Evolutionary conservation across 2,329 filamentous ascomycete genomes (phyloP).

Genomic region (Boeremia lycopersici): DNA sequence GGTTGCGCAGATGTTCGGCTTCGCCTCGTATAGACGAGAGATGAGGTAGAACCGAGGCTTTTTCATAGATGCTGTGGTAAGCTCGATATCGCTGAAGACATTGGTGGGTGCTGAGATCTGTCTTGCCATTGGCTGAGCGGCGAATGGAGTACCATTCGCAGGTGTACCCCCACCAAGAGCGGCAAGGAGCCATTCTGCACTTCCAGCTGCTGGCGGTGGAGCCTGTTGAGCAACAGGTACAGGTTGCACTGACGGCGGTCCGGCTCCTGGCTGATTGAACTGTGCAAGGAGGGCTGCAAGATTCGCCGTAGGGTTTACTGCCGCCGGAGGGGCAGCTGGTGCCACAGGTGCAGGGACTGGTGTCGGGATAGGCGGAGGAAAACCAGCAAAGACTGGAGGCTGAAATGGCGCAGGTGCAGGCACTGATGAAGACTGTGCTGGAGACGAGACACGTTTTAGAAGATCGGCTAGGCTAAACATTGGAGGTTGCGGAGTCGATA

Average conservation of each 20-base stretch:
- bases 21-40: slow-evolving; percentile 75
- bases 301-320: slow-evolving; percentile 35
- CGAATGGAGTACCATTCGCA: slow-evolving; percentile 33
- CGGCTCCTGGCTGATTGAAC: slow-evolving; percentile 34
- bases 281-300: slow-evolving; percentile 43
- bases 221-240: slow-evolving; percentile 26
- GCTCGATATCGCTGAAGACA: slow-evolving; percentile 58
- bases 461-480: slow-evolving; percentile 38
- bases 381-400: slow-evolving; percentile 36
- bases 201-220: slow-evolving; percentile 26
- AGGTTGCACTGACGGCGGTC: slow-evolving; percentile 23
- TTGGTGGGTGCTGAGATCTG: slow-evolving; percentile 45
- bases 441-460: slow-evolving; percentile 37
- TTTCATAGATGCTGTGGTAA: slow-evolving; percentile 74
- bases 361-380: slow-evolving; percentile 28
- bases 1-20: slow-evolving; percentile 86
- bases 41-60: slow-evolving; percentile 77
- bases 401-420: slow-evolving; percentile 35
- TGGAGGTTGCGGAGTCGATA: slow-evolving; percentile 27
- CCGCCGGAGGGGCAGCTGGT: slow-evolving; percentile 32
- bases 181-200: slow-evolving; percentile 42
- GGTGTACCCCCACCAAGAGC: slow-evolving; percentile 36
- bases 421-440: slow-evolving; percentile 31
- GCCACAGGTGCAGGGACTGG: slow-evolving; percentile 27
- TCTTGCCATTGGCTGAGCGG: slow-evolving; percentile 34